These are phyloP conservation scores for Plasmodium fragile DNA, from an alignment of 169 alveolate species.

Conservation along the genomic window DNA sequence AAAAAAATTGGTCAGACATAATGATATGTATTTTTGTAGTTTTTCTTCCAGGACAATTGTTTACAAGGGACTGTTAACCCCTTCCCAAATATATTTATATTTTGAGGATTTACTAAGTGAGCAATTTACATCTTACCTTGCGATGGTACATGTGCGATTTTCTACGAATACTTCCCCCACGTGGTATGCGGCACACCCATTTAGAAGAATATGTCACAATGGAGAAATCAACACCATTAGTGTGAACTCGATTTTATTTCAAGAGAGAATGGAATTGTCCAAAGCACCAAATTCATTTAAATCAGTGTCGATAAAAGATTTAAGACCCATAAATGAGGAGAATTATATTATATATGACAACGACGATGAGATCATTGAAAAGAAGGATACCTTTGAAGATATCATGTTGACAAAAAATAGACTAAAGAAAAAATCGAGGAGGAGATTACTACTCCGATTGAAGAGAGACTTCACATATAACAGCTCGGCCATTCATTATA, in stretches of 20 bases:
- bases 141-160: slow-evolving; percentile 76
- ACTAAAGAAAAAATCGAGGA: slow-evolving; percentile 73
- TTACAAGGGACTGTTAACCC: slow-evolving; percentile 75
- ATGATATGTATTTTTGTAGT: slow-evolving; percentile 74
- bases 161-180: slow-evolving; percentile 77
- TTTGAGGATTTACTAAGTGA: slow-evolving; percentile 74
- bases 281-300: slow-evolving; percentile 64
- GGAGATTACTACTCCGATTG: slow-evolving; percentile 57
- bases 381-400: slow-evolving; percentile 76
- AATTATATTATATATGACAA: slow-evolving; percentile 71
- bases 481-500: slow-evolving; percentile 59
- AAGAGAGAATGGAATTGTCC: slow-evolving; percentile 54
- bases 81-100: slow-evolving; percentile 69
- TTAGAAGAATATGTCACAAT: slow-evolving; percentile 78
- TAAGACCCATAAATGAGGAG: slow-evolving; percentile 74
- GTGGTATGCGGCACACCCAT: slow-evolving; percentile 79
- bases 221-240: slow-evolving; percentile 78
- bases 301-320: slow-evolving; percentile 65
- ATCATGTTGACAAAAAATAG: slow-evolving; percentile 76
- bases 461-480: slow-evolving; percentile 71
- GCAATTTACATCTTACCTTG: slow-evolving; percentile 69
- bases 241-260: slow-evolving; percentile 76
- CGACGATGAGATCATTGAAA: slow-evolving; percentile 75
- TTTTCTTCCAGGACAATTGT: slow-evolving; percentile 78
- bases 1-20: slow-evolving; percentile 69